Base-by-base conservation (phyloP, 371 early-diverging fungal species). In the Blyttiomyces sp. region DNA sequence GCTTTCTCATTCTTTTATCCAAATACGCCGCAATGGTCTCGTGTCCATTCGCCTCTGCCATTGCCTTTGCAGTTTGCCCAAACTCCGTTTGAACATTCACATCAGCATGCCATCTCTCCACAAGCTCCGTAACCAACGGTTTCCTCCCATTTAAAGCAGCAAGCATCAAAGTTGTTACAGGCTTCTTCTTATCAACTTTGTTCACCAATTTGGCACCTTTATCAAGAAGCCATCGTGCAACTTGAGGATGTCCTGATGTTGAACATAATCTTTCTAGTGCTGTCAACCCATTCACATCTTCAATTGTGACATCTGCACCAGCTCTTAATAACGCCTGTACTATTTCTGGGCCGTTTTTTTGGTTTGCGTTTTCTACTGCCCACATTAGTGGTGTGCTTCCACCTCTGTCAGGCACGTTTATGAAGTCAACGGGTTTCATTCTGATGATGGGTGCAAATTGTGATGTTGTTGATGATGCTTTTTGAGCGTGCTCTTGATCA, bases 381-480 rank as follows among this genome's bases (percentile, higher is more conserved):
- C 72, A 72, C 77, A 74, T 77, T 24, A 76, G 67, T 19, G 70
- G 66, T 11, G 77, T 77, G 27, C 67, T 63, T 28, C 77, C 77
- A 35, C 70, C 72, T 31, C 59, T 66, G 46, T 76, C 74, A 7
- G 60, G 49, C 19, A 53, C 46, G 53, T 71, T 53, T 33, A 68
- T 57, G n/a, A n/a, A n/a, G n/a, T n/a, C n/a, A n/a, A n/a, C n/a
- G n/a, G n/a, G n/a, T n/a, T 1, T 43, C 35, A 16, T 26, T 39
- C 11, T 39, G 17, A 35, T 61, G 31, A 23, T 54, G 57, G n/a
- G n/a, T n/a, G n/a, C n/a, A n/a, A n/a, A n/a, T n/a, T n/a, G n/a
- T n/a, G n/a, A n/a, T n/a, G n/a, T n/a, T n/a, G n/a, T n/a, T n/a
- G n/a, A n/a, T n/a, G n/a, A n/a, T n/a, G n/a, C n/a, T n/a, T n/a